A percentile compares a stretch with the other conserved stretches of the same genome.
These are phyloP conservation scores for Gaertneriomyces sp. DNA, from an alignment of 192 early-diverging fungal genomes.

Conservation along the genomic window DNA sequence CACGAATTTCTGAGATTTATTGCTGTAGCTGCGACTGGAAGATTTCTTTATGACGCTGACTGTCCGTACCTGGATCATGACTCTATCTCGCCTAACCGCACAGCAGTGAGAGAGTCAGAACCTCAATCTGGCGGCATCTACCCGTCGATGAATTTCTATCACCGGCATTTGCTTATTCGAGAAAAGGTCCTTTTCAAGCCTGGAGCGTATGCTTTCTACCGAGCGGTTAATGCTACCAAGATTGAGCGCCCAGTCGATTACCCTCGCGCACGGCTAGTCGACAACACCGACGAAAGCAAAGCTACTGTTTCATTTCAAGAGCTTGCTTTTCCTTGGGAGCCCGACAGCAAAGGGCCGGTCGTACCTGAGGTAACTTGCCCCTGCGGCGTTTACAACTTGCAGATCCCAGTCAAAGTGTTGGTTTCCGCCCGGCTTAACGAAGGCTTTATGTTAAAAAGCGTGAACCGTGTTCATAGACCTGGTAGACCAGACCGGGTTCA, in stretches of 20 bases:
- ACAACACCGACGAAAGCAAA: constrained; percentile 26
- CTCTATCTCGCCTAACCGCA: not conserved
- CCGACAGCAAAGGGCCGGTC: constrained; percentile 36
- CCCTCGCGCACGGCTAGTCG: constrained; percentile 34
- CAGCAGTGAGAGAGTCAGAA: not conserved
- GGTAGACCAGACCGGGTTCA: constrained; percentile 32
- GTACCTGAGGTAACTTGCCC: constrained; percentile 49
- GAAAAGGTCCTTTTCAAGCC: constrained; percentile 21
- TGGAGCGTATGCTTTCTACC: constrained; percentile 16
- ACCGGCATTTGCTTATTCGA: constrained; percentile 40
- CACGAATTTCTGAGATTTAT: constrained; percentile 51
- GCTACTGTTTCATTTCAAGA: constrained; percentile 34
- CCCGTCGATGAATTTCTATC: constrained; percentile 49
- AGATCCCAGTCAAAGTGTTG: constrained; percentile 26
- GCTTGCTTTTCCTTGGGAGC: constrained; percentile 46
- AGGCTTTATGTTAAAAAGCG: constrained; percentile 41
- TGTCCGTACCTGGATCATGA: constrained; percentile 39
- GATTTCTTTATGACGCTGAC: constrained; percentile 45
- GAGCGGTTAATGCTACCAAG: constrained; percentile 24
- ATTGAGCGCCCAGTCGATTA: constrained; percentile 44
- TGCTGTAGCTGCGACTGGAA: constrained; percentile 37
- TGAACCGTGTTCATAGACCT: constrained; percentile 20
- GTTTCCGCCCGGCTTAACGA: constrained; percentile 40
- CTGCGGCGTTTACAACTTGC: constrained; percentile 38
- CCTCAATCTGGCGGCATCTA: not conserved